Base-by-base conservation (phyloP, 176 grass and related monocot species). In the Leersia perrieri region DNA sequence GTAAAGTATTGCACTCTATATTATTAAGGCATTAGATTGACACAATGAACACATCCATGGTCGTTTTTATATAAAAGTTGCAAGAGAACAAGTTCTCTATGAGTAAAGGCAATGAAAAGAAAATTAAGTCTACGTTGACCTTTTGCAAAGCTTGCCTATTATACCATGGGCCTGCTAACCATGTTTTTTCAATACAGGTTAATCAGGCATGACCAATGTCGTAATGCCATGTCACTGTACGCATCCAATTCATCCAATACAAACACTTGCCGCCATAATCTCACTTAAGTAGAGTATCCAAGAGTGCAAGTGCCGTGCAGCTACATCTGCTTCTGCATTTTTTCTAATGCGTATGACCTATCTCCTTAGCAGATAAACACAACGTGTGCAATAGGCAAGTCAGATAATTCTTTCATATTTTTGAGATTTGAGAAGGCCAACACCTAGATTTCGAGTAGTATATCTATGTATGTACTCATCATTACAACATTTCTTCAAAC, bases 291-390 rank as follows among this genome's bases (percentile, higher is more conserved):
- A 26, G 31, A 51, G 57, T 80, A 75, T 76, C 38, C 8, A 51
- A 30, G 66, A 80, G 49, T 6, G 40, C 51, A 63, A 69, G 78
- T 70, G 72, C 30, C 71, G 78, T 87, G 78, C 71, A 87, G 31
- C 70, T 70, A 68, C 34, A 68, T 22, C 14, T 75, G 49, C 42
- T 18, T 12, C 13, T 25, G 30, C 11, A 30, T 34, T 69, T 87
- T 87, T 69, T 75, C 36, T 69, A 31, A 62, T 16, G 68, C 12
- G 14, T 28, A 9, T 9, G 34, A 61, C 70, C 70, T 29, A 33
- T 66, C 28, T 49, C 33, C 10, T n/a, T 31, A 45, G 16, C 33
- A 5, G 28, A 60, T 22, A 61, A 44, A 55, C 27, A 33, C 9
- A 36, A 36, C 60, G 15, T 11, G 4, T 15, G 25, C 33, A 70